Evolutionary conservation across 2,329 filamentous ascomycete species (phyloP), one percentile per base, ranked within the genome.

Genomic region (Cercospora beticola): DNA sequence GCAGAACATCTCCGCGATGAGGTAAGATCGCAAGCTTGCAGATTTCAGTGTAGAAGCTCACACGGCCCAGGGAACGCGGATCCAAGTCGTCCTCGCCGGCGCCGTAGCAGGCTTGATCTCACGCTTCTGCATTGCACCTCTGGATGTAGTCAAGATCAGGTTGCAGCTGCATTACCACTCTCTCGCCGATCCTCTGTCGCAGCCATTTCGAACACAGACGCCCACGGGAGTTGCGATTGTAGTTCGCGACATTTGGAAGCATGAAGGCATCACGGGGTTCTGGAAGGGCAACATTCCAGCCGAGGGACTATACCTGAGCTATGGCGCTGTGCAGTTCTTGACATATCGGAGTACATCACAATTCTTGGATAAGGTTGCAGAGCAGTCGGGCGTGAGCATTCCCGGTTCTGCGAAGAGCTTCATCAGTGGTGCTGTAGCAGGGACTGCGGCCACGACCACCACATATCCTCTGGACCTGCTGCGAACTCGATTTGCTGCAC

Each of bases 281-380:
- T 99, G 95, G 95, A 98, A 98, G 84, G 95, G 95, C 78, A 99
- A 99, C 79, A 89, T 99, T 68, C 94, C 95, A 46, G 95, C 95
- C 62, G 95, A 98, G 85, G 82, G 95, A 71, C 89, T 99, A 82
- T 99, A 99, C 82, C 86, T 99, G 73, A 90, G 89, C 79, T 99
- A 98, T 82, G 90, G 92, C 71, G 91, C 91, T 71, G 84, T 92
- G 36, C 95, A 99, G 81, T 99, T 99, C 84, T 90, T 92, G 31
- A 86, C 92, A 30, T 99, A 99, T 83, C 90, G 93, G 67, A 88
- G 88, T 62, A 86, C 88, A 26, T 92, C 91, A 1, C 82, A 92
- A 71, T 82, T 89, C 26, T 86, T 97, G 9, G 86, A 88, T 72
- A 78, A 83, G 62, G 79, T 87, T 10, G 79, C 83, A 12, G 70